Percentiles rank a stretch among this genome's conserved stretches.
phyloP scores from a whole-genome alignment of 805 yeast species.

The Saturnispora hagleri region DNA sequence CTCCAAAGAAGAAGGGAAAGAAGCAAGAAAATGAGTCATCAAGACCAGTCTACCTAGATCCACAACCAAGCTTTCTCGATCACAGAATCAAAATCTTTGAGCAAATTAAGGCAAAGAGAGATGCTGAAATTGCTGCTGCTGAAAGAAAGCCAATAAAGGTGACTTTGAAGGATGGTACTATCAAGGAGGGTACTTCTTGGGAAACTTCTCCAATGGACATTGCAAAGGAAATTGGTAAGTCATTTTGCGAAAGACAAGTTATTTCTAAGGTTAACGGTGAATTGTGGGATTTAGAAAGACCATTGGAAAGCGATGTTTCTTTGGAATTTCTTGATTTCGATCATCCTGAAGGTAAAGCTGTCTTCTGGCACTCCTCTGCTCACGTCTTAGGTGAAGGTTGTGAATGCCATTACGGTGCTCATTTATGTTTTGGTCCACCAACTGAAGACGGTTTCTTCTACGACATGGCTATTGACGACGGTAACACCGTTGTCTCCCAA shows the following conservation, averaged over 20 bases:
- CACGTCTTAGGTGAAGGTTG: slow-evolving; percentile 97
- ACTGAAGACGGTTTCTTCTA: slow-evolving; percentile 96
- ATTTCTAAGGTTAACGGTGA: slow-evolving; percentile 85
- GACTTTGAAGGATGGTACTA: slow-evolving; percentile 79
- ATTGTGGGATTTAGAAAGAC: slow-evolving; percentile 94
- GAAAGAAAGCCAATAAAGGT: slow-evolving; percentile 54
- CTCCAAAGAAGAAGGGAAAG: slow-evolving; percentile 21
- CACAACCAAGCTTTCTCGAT: slow-evolving; percentile 78
- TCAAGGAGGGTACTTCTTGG: slow-evolving; percentile 71
- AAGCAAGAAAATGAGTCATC: slow-evolving; percentile 28
- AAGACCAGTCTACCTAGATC: slow-evolving; percentile 46
- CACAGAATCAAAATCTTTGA: slow-evolving; percentile 74
- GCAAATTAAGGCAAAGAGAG: slow-evolving; percentile 66
- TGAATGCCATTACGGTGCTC: slow-evolving; percentile 93
- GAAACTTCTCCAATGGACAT: slow-evolving; percentile 86
- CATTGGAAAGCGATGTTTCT: slow-evolving; percentile 61
- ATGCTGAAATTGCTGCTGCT: slow-evolving; percentile 57
- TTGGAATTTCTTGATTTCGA: slow-evolving; percentile 87
- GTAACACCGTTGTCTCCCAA: slow-evolving; percentile 68
- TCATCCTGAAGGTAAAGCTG: slow-evolving; percentile 87
- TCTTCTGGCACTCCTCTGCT: slow-evolving; percentile 98
- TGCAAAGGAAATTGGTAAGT: slow-evolving; percentile 76
- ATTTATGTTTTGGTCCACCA: slow-evolving; percentile 91
- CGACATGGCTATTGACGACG: slow-evolving; percentile 80
- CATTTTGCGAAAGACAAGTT: slow-evolving; percentile 81